Evolutionary conservation across 768 basidiomycete genomes (phyloP), one percentile per base, ranked within the genome.

Genomic region (Coprinellus micaceus): DNA sequence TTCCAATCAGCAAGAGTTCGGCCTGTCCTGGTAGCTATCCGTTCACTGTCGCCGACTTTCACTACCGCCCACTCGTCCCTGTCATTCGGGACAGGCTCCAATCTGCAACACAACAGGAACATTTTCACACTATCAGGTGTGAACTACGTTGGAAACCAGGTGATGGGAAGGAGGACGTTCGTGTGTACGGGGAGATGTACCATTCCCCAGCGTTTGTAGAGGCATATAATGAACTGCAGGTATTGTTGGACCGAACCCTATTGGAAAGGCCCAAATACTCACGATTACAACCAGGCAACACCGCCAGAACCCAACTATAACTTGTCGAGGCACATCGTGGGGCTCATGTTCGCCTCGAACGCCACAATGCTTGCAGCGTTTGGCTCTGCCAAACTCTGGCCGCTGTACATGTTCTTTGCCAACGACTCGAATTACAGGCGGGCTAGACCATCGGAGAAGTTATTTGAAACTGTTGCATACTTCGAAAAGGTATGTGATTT

Each of bases 351-450:
- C 11, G 69, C 63, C 58, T 71, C 70, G 0, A 71, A 74, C 49
- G 62, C 65, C 0, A 74, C 72, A 2, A 65, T 66, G 41, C 58
- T 71, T 7, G 63, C 74, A 17, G 62, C 61, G 30, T 75, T 74
- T 58, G 71, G 73, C 2, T 66, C 47, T 12, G 66, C 68, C 2
- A 61, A 63, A 3, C 51, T 69, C 1, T 74, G 72, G 71, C 72
- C 71, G 3, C 56, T 71, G 1, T 73, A 74, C 47, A 43, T 66
- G 40, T 61, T 61, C 33, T 56, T 76, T 30, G 75, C 72, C 0
- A 73, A 73, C 53, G 59, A 68, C 12, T 71, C 76, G 0, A 79
- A 79, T 57, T 77, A 76, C 53, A 54, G 56, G 0, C 62, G 69
- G 3, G 53, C 52, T 1, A 62, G 63, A 22, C 71, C 72, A 3